Evolutionary conservation across 2,329 filamentous ascomycete genomes (phyloP).

Genomic region (Coleophoma cylindrospora): DNA sequence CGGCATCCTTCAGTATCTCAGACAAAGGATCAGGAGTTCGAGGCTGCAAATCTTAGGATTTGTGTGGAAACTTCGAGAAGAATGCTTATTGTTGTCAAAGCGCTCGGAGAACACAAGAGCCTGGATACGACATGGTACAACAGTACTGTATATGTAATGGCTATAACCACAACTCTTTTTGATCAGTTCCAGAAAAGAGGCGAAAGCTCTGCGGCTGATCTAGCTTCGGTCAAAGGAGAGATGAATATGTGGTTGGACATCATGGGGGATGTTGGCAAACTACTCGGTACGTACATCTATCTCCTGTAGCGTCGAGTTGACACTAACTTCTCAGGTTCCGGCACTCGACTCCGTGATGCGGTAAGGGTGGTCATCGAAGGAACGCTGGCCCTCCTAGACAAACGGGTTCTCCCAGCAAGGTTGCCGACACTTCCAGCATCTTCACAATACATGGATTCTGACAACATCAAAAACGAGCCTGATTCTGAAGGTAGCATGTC

Average conservation of each 20-base stretch:
- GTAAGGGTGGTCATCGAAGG: conserved; percentile 43
- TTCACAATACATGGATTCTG: neutral
- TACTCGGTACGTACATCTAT: conserved; percentile 54
- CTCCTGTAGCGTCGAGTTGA: neutral
- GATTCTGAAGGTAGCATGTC: neutral
- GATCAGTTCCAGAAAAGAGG: conserved; percentile 63
- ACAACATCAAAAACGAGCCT: neutral
- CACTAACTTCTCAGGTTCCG: conserved; percentile 33
- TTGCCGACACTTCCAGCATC: conserved; percentile 6
- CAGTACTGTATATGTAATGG: conserved; percentile 65
- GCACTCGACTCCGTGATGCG: conserved; percentile 38
- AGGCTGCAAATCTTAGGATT: conserved; percentile 57
- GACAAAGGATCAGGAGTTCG: conserved; percentile 47
- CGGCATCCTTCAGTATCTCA: conserved; percentile 57
- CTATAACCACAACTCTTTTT: conserved; percentile 68
- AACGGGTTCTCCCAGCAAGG: conserved; percentile 31
- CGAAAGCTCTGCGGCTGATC: conserved; percentile 50
- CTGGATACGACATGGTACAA: conserved; percentile 78
- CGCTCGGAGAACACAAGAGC: conserved; percentile 58
- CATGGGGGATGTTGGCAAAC: conserved; percentile 58
- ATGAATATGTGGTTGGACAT: conserved; percentile 68
- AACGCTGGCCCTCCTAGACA: conserved; percentile 39
- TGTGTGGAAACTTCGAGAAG: conserved; percentile 62
- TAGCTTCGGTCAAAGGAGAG: conserved; percentile 56
- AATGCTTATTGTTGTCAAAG: conserved; percentile 54